Percentiles rank a stretch among this genome's conserved stretches.
phyloP scores from a whole-genome alignment of 345 rosid genomes.

The Linum usitatissimum region DNA sequence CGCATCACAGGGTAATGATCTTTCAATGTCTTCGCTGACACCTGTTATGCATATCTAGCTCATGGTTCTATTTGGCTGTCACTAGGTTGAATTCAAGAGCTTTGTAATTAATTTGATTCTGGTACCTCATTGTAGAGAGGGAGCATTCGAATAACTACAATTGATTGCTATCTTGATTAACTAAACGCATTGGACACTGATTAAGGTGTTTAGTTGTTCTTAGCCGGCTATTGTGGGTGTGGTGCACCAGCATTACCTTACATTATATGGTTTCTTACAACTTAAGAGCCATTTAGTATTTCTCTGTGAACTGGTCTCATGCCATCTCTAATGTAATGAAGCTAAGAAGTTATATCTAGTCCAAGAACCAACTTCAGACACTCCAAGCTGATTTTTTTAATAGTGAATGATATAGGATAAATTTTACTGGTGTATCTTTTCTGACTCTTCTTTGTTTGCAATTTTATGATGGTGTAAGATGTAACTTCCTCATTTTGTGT shows the following conservation, averaged over 20 bases:
- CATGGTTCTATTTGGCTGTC: background rate
- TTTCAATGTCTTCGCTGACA: background rate
- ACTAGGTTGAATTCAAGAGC: background rate
- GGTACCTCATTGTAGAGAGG: background rate
- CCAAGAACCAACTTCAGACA: background rate
- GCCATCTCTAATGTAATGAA: too few relatives aligned
- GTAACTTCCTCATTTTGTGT: background rate
- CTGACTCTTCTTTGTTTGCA: background rate
- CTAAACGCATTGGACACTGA: background rate
- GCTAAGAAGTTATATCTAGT: too few relatives aligned
- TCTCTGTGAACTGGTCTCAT: too few relatives aligned
- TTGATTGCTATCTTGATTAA: background rate
- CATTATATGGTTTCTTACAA: too few relatives aligned
- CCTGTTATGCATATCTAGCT: too few relatives aligned
- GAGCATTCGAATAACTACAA: background rate
- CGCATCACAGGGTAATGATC: conserved; percentile 71
- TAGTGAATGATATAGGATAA: background rate
- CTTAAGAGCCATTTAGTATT: background rate
- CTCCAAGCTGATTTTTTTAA: background rate
- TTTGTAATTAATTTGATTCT: background rate
- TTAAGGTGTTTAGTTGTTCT: background rate
- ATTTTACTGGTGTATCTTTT: background rate
- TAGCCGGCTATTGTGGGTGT: background rate
- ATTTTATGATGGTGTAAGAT: background rate
- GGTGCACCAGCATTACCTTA: background rate